Evolutionary conservation across 345 rosid species (phyloP).

Genomic region (rapeseed (Brassica napus)): DNA sequence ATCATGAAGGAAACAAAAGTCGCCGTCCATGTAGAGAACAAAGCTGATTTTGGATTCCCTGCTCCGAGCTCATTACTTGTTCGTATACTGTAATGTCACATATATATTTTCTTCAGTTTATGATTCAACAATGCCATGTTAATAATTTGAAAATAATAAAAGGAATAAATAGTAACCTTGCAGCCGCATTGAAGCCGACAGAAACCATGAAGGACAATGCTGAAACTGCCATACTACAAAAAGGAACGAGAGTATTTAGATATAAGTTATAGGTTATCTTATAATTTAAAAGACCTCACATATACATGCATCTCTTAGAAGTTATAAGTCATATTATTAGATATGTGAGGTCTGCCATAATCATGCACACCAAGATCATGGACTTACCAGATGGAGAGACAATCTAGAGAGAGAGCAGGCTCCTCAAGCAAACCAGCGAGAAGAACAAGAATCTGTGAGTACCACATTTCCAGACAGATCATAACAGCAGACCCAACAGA

Average conservation of each 20-base stretch:
- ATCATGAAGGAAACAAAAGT: slow-evolving; percentile 10
- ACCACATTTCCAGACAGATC: slow-evolving; percentile 11
- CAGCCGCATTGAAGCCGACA: slow-evolving; percentile 11
- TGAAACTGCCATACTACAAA: slow-evolving; percentile 1
- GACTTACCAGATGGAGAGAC: slow-evolving; percentile 1
- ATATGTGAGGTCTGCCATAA: neutral
- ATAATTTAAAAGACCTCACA: neutral
- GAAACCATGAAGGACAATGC: slow-evolving; percentile 7
- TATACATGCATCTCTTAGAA: neutral
- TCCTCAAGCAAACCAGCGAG: neutral
- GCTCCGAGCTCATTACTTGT: slow-evolving; percentile 13
- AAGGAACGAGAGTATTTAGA: neutral
- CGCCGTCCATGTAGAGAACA: slow-evolving; percentile 2
- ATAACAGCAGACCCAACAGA: slow-evolving; percentile 1
- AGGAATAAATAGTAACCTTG: neutral
- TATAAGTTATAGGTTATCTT: neutral
- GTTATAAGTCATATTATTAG: neutral
- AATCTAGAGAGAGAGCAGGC: slow-evolving; percentile 13
- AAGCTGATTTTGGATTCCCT: neutral
- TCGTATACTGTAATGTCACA: slow-evolving; percentile 5
- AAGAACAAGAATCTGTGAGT: slow-evolving; percentile 5
- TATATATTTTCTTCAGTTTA: neutral
- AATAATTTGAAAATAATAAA: neutral
- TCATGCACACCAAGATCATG: neutral
- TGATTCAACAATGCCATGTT: neutral